Evolutionary conservation across 2,329 filamentous ascomycete genomes (phyloP), one percentile per base, ranked within the genome.

Genomic region (Kalmusia sp.): DNA sequence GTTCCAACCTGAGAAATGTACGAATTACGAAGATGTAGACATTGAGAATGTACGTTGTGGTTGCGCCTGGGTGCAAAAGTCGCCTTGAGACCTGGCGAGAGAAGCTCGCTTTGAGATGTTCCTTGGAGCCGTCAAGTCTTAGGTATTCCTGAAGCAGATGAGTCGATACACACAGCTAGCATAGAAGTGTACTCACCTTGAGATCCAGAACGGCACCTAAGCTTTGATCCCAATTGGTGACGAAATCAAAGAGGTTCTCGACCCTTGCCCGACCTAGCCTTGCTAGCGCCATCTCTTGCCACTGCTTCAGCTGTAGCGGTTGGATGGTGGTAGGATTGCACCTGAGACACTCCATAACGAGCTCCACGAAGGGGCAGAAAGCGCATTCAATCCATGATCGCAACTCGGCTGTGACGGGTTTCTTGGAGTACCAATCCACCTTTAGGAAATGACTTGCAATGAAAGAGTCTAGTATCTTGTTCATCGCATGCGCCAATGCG

Each of bases 11-110:
- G 65, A 91, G 87, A 61, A 93, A 92, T 0, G 88, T 87, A 53
- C 86, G 85, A 55, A 93, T 93, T 77, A 93, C 88, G 58, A 85
- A 87, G 53, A 93, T 90, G 71, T 93, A 93, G 2, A 89, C 86
- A 61, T 87, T 86, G 44, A 93, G 72, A 28, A 93, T 91, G 55
- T 91, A 85, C 3, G 90, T 81, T 1, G 90, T 93, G 15, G 89
- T 92, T 34, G 88, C 83, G 2, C 89, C 90, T 1, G 90, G 87
- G 65, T 93, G 89, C 9, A 95, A 77, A 6, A 96, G 76, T 12
- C 88, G 84, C 47, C 79, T 82, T 52, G 86, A 84, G 15, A 93
- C 73, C 9, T 87, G 83, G 7, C 81, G 77, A 1, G 87, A 85
- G 70, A 93, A 93, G 31, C 81, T 82, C 35, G 86, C 83, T 1